Base-by-base conservation (phyloP, 352 stramenopile genomes). In the Phytophthora hybrid region DNA sequence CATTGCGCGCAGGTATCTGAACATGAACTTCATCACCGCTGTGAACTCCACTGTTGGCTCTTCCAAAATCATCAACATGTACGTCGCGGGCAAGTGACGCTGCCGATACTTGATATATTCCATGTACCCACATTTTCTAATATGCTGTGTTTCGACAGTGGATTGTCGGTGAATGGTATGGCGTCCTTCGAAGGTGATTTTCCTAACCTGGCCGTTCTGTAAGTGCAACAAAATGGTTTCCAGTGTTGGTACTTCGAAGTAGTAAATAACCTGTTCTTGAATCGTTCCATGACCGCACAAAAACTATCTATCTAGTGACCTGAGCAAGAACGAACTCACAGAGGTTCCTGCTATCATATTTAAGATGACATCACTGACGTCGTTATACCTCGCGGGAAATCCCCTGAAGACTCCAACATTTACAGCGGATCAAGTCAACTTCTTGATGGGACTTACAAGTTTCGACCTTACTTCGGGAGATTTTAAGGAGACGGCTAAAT, bases 311-410 rank as follows among this genome's bases (percentile, higher is more conserved):
- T 16, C 32, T 55, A 81, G 74, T 18, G 47, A 71, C 14, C 63
- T 81, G 26, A 21, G 21, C 3, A 34, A 59, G 37, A 81, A 79
- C 75, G 77, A 79, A 18, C 58, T 81, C 39, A 77, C 66, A 7
- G 66, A 65, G 63, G 73, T 81, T 18, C 75, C 75, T 3, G 59
- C 57, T 10, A 51, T 71, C 31, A 72, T 81, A 47, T 81, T 68
- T 52, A 81, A 49, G 3, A 63, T 77, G 59, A 59, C 37, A 7
- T 73, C 60, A 18, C 57, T 81, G 37, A 66, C 46, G 5, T 64
- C 57, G 32, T 44, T 79, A 47, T 76, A 73, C 57, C 11, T 80
- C 41, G 18, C 64, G 5, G 49, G 51, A 32, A 80, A 77, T 21
- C 57, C 47, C 5, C 37, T 80, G 18, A 68, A 73, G 26, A 80